Evolutionary conservation across 2,329 filamentous ascomycete genomes (phyloP), one percentile per base, ranked within the genome.

Genomic region (Fusarium redolens): DNA sequence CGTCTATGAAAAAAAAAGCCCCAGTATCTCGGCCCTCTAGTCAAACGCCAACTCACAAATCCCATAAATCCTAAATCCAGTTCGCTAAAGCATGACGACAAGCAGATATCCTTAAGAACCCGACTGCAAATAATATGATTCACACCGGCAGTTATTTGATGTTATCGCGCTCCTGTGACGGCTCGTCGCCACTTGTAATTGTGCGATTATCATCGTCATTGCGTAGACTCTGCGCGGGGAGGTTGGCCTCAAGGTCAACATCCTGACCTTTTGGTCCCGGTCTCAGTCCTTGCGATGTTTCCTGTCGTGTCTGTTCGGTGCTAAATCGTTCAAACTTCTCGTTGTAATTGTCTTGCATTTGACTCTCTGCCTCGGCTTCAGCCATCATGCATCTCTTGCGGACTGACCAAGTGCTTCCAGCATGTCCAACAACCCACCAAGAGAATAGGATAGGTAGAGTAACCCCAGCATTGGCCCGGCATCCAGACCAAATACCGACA

Each of bases 381-480:
- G 65, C 65, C 55, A 65, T 45, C 44, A 69, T 22, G 44, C 68
- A 71, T 22, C 68, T 68, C 40, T 55, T 69, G n/a, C 66, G 61
- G 18, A 71, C 66, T 20, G 69, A 66, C 61, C 66, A 71, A 33
- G 66, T 57, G 14, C 61, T 66, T 38, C 40, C 61, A 37, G 51
- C 43, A 14, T 72, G 69, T 9, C 50, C 52, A 11, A 61, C 59
- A 35, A 65, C 17, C 63, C 64, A 72, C 69, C 69, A 72, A 15
- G 59, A 52, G 37, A 72, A 71, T 5, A 72, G 51, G 10, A 72
- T 57, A 1, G 69, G 68, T 0, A 72, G 56, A 7, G 67, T 59
- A 4, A 64, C 57, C 4, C 56, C 33, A 22, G 54, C 28, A 7
- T 55, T 35, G 11, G 55, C 38, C 3, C 65, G 56, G 55, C 63